Evolutionary conservation across 192 early-diverging fungal genomes (phyloP).

Genomic region (Coemansia guatemalensis): DNA sequence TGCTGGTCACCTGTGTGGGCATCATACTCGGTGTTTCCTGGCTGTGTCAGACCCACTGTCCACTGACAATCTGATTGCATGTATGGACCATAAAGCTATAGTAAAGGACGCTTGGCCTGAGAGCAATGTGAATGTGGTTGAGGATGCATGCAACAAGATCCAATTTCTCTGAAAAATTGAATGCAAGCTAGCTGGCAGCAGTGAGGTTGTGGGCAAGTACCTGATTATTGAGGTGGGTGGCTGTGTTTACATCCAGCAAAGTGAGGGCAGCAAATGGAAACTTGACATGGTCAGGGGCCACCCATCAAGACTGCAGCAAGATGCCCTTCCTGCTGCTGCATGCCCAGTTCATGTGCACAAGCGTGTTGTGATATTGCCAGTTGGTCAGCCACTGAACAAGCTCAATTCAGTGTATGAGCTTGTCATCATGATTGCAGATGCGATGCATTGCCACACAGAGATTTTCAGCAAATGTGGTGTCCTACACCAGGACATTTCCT

Average conservation of each 20-base stretch:
- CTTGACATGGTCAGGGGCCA: too few relatives aligned
- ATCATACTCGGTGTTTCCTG: constrained; percentile 19
- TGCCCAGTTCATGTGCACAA: too few relatives aligned
- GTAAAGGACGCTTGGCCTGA: constrained; percentile 17
- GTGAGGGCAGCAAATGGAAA: not conserved
- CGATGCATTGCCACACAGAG: constrained; percentile 7
- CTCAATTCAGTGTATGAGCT: constrained; percentile 10
- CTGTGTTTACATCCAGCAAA: not conserved
- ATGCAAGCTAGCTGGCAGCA: too few relatives aligned
- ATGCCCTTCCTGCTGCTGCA: too few relatives aligned
- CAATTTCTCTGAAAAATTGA: too few relatives aligned
- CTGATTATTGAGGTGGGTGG: too few relatives aligned
- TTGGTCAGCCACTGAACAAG: not conserved
- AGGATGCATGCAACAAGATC: too few relatives aligned
- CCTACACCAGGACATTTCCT: constrained; percentile 27
- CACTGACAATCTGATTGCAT: not conserved
- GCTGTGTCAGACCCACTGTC: not conserved
- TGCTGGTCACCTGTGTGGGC: constrained; percentile 15
- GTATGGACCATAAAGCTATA: not conserved
- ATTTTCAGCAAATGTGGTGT: constrained; percentile 4
- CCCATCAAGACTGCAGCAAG: too few relatives aligned
- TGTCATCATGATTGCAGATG: constrained; percentile 14
- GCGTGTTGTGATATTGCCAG: not conserved
- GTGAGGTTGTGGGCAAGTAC: too few relatives aligned
- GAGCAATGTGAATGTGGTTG: too few relatives aligned